Evolutionary conservation across 345 rosid species (phyloP).

Genomic region (Toxicodendron radicans): DNA sequence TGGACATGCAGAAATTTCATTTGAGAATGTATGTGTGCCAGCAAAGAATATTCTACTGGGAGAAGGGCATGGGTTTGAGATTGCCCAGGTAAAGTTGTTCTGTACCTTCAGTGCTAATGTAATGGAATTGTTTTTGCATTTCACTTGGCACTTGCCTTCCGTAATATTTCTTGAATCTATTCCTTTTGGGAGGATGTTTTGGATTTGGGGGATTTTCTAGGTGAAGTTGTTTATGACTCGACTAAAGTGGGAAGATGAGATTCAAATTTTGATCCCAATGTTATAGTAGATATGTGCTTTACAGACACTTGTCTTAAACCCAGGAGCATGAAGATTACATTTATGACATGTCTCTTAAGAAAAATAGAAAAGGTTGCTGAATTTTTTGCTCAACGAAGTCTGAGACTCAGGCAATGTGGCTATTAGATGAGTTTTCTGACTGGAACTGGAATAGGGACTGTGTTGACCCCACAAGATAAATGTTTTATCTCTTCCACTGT

Average conservation of each 20-base stretch:
- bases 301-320: background rate
- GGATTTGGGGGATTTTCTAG: background rate
- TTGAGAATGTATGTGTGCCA: constrained; percentile 75
- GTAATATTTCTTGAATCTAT: background rate
- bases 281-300: background rate
- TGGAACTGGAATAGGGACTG: background rate
- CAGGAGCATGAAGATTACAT: background rate
- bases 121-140: background rate
- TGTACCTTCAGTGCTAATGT: background rate
- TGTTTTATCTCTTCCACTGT: background rate
- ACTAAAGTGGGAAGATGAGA: background rate
- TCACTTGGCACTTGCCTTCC: background rate
- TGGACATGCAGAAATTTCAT: constrained; percentile 90
- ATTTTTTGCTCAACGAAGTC: too few species aligned
- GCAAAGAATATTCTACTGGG: constrained; percentile 85
- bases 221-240: background rate
- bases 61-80: constrained; percentile 98
- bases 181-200: too few species aligned
- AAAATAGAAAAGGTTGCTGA: background rate
- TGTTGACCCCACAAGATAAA: background rate
- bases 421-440: background rate
- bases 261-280: background rate
- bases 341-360: background rate
- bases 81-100: constrained; percentile 76
- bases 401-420: background rate